Evolutionary conservation across 1,284 basidiomycete genomes (phyloP).

Genomic region (Laetiporus sulphureus): DNA sequence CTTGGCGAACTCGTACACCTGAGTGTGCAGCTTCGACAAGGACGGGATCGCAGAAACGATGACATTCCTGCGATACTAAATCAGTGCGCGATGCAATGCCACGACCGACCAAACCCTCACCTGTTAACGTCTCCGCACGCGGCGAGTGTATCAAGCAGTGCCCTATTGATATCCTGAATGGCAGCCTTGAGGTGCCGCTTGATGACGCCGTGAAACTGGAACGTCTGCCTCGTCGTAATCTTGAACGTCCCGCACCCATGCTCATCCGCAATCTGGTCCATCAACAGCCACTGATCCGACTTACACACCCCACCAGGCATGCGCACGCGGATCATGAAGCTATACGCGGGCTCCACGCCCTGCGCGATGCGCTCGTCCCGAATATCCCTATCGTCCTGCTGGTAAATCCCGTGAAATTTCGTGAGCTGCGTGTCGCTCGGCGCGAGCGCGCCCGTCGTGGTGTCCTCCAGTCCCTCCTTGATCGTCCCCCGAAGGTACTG

Average conservation of each 20-base stretch:
- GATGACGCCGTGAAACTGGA: conserved; percentile 99
- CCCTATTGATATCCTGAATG: conserved; percentile 94
- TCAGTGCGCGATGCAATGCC: conserved; percentile 8
- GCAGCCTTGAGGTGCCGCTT: conserved; percentile 95
- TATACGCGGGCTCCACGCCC: conserved; percentile 93
- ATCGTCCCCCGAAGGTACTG: conserved; percentile 96
- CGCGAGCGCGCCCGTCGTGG: conserved; percentile 83
- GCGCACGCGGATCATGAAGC: conserved; percentile 98
- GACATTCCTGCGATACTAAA: conserved; percentile 60
- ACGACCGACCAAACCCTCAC: conserved; percentile 33
- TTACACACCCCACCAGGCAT: conserved; percentile 94
- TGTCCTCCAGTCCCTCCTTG: conserved; percentile 84
- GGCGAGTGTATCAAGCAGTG: conserved; percentile 90
- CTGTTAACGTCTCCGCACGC: conserved; percentile 98
- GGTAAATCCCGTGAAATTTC: conserved; percentile 98
- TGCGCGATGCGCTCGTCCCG: conserved; percentile 92
- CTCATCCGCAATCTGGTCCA: conserved; percentile 95
- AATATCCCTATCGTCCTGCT: conserved; percentile 97
- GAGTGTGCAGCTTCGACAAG: conserved; percentile 77
- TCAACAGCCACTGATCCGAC: conserved; percentile 89
- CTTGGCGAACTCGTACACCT: conserved; percentile 86
- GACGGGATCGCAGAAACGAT: conserved; percentile 91
- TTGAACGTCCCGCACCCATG: conserved; percentile 95
- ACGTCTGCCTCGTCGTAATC: conserved; percentile 97
- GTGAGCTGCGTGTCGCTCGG: conserved; percentile 91